Percentiles rank a stretch among this genome's conserved stretches.
These are phyloP conservation scores for Prunus salicina DNA, from an alignment of 306 rosid genomes.

Conservation along the genomic window DNA sequence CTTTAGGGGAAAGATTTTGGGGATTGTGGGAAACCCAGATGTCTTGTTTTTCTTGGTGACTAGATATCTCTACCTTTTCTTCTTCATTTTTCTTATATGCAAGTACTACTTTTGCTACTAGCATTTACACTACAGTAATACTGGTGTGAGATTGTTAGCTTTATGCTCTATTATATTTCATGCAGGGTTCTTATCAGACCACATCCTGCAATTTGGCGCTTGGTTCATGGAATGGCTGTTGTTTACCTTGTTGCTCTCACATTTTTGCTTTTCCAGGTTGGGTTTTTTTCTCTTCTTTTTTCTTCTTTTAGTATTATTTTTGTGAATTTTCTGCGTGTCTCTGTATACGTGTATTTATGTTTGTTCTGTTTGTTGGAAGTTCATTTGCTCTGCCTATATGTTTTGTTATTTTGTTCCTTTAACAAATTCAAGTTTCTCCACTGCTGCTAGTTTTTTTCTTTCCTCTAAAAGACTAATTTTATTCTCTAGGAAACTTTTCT, in stretches of 20 bases:
- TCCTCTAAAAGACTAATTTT: neutral
- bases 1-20: neutral
- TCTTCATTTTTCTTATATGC: neutral
- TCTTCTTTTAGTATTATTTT: neutral
- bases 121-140: neutral
- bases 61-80: neutral
- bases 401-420: neutral
- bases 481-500: neutral
- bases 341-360: neutral
- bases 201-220: slow-evolving; percentile 99
- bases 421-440: too few relatives aligned
- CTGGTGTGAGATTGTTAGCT: slow-evolving; percentile 12
- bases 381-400: neutral
- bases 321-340: neutral
- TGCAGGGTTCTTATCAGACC: slow-evolving; percentile 96
- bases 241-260: slow-evolving; percentile 91
- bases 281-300: neutral
- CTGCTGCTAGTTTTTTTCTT: neutral
- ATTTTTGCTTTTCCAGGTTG: slow-evolving; percentile 96
- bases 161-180: slow-evolving; percentile 18
- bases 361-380: neutral
- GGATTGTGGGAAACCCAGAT: neutral
- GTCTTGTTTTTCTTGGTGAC: neutral
- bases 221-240: slow-evolving; percentile 99
- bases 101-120: neutral